Percentiles rank a stretch among this genome's conserved stretches.
Conservation (phyloP, 257 asterid genomes). For the Craterostigma plantagineum region DNA sequence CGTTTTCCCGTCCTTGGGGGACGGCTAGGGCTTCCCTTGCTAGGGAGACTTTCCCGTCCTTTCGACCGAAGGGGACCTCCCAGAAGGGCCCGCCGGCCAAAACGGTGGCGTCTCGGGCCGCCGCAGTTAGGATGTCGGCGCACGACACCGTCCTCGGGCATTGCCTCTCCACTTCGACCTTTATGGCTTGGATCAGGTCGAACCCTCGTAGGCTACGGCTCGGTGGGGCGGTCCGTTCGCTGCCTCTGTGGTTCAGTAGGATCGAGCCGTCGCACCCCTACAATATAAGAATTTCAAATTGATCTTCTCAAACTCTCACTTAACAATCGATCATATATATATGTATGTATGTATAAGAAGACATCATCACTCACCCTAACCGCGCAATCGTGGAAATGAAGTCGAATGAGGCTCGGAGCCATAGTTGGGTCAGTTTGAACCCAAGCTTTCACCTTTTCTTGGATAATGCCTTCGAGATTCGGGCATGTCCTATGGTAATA, state of each 20-base stretch:
- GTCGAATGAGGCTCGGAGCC: slow-evolving; percentile 60
- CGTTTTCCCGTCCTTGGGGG: slow-evolving; percentile 30
- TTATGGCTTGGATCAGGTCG: slow-evolving; percentile 29
- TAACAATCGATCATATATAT: too few species aligned
- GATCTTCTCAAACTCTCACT: too few species aligned
- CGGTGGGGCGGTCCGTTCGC: slow-evolving; percentile 26
- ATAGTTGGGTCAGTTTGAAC: slow-evolving; percentile 29
- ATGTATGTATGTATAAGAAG: too few species aligned
- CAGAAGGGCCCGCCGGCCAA: slow-evolving; percentile 38
- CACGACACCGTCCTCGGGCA: slow-evolving; percentile 46
- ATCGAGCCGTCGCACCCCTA: slow-evolving; percentile 57
- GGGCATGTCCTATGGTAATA: slow-evolving; percentile 43
- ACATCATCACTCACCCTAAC: slow-evolving; percentile 37
- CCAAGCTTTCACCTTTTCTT: slow-evolving; percentile 33
- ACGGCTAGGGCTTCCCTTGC: slow-evolving; percentile 22
- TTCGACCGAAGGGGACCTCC: slow-evolving; percentile 39
- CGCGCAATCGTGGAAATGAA: slow-evolving; percentile 45
- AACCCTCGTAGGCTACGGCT: slow-evolving; percentile 38
- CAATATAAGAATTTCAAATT: too few species aligned
- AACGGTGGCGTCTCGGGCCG: slow-evolving; percentile 41
- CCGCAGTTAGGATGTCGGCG: slow-evolving; percentile 42
- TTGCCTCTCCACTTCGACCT: slow-evolving; percentile 23
- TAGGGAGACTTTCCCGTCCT: slow-evolving; percentile 26
- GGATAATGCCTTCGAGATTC: slow-evolving; percentile 32
- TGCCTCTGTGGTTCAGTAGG: slow-evolving; percentile 27